Base-by-base conservation (phyloP, 352 stramenopile genomes). In the Phytophthora palmivora region DNA sequence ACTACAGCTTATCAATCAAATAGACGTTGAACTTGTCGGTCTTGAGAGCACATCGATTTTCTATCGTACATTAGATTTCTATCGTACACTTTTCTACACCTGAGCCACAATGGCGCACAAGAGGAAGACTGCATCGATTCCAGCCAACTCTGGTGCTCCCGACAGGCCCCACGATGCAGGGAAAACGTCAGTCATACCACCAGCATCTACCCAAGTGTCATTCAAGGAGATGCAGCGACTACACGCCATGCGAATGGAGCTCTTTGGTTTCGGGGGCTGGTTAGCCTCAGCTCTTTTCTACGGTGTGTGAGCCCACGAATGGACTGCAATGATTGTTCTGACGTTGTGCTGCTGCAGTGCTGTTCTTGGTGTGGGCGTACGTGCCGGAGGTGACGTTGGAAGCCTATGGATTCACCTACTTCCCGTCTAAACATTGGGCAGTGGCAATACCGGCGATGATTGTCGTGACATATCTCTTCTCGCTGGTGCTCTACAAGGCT, bases 351-450 rank as follows among this genome's bases (percentile, higher is more conserved):
- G 7, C n/a, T 51, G 36, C 34, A 95, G 87, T 91, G 47, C 63
- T 93, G 18, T 96, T 94, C 66, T 72, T 97, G 28, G 64, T 93
- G 43, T 97, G 90, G 90, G 89, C 90, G 14, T 97, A 96, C 49
- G 63, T 96, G 10, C 88, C 90, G 0, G 88, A 97, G 46, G 51
- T 59, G 42, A 91, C 87, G 38, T 69, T 97, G 30, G 63, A 84
- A 32, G 72, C 76, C 2, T 89, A 96, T 63, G 90, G 90, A 0
- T 76, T 96, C 36, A 94, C 90, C 41, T 97, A 97, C 73, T 89
- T 94, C 49, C 88, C 90, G 24, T 92, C 84, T 50, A 95, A 96
- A 72, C 90, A 94, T 75, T 97, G 88, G 90, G 88, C 90, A 3
- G 74, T 97, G 43, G 90, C 90, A 0, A 73, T 94, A n/a, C 90